Evolutionary conservation across 2,329 filamentous ascomycete species (phyloP).

Genomic region (Colletotrichum sojae): DNA sequence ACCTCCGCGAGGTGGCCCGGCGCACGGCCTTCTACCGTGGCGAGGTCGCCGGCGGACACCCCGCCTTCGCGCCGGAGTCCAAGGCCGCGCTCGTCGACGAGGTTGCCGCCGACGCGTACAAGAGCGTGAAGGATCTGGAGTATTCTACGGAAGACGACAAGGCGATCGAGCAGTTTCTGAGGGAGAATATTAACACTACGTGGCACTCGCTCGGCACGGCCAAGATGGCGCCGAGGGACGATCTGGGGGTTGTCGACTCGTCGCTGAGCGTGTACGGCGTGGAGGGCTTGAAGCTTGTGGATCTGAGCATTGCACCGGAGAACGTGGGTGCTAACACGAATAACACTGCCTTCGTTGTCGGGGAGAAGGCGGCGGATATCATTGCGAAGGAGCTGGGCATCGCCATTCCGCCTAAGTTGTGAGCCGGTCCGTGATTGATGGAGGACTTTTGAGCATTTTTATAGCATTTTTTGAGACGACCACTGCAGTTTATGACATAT

Average conservation of each 20-base stretch:
- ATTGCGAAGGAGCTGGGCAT: conserved; percentile 54
- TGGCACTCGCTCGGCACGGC: conserved; percentile 64
- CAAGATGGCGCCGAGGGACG: conserved; percentile 59
- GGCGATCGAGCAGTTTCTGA: conserved; percentile 61
- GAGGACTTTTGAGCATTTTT: neutral
- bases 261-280: conserved; percentile 60
- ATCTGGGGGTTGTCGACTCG: conserved; percentile 59
- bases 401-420: conserved; percentile 10
- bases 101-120: conserved; percentile 62
- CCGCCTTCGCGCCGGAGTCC: conserved; percentile 58
- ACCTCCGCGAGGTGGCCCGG: conserved; percentile 72
- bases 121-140: conserved; percentile 56
- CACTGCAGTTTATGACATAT: too few relatives aligned
- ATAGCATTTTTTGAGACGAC: neutral
- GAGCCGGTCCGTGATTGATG: neutral
- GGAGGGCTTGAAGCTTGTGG: conserved; percentile 57
- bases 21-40: conserved; percentile 69
- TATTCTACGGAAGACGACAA: conserved; percentile 66
- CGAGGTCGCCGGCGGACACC: conserved; percentile 59
- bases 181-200: conserved; percentile 57
- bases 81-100: conserved; percentile 52
- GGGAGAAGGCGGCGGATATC: conserved; percentile 62
- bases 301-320: conserved; percentile 53
- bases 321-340: conserved; percentile 65
- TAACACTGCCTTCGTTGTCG: conserved; percentile 62